Base-by-base conservation (phyloP, 768 basidiomycete genomes). In the Lenzites betulinus region DNA sequence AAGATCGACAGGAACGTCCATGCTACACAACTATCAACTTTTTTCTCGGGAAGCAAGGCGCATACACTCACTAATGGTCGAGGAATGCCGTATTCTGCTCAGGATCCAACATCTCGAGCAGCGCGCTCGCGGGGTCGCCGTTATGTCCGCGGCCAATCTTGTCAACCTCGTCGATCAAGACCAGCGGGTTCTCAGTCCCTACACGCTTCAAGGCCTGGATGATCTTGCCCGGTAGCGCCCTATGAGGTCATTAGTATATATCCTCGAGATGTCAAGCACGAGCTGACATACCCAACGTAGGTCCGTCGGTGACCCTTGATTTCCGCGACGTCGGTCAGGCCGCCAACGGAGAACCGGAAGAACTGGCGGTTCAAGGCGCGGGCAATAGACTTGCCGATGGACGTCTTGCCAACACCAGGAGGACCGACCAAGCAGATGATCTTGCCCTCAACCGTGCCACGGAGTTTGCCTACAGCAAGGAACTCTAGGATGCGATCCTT, bases 221-320 rank as follows among this genome's bases (percentile, higher is more conserved):
- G 60, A 95, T 93, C 81, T 96, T 97, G 36, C 95, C 94, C 0
- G 95, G 95, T 43, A 97, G 79, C 0, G 94, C 95, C 53, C 90
- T 91, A 64, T 26, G 22, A 28, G 36, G 44, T 18, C 60, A 39
- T 35, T 41, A 28, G 47, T 3, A 59, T 39, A 36, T 44, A 46
- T 33, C 25, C 33, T 7, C 28, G 2, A 25, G 16, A 39, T 28
- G 35, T 25, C 50, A 15, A 25, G 50, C 12, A 55, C 9, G 13
- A 4, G 20, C 7, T 11, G 2, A 78, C 87, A 44, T 58, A 91
- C 88, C 91, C 93, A 53, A 95, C 93, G 70, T 97, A 98, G n/a
- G 96, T 99, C 71, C 97, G 79, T 68, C 97, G 78, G 70, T 99
- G 97, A 1, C 97, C 97, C 76, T 98, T 98, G 70, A 99, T 98